These are phyloP conservation scores for Aspergillus candidus DNA, from an alignment of 2,329 filamentous ascomycete genomes.

Conservation along the genomic window DNA sequence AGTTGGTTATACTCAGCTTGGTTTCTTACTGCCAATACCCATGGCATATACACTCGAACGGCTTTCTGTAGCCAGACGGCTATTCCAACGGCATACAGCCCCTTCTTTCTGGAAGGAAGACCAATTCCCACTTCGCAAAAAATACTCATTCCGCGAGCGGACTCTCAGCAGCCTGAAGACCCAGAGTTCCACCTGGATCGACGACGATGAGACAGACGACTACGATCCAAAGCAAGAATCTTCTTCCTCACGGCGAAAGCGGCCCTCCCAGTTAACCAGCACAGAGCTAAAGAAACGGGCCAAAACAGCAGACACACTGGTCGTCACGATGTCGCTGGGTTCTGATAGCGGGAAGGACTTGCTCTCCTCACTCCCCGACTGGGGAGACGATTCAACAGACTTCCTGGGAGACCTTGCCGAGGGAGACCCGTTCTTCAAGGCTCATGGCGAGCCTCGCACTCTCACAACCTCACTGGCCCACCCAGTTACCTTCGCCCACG, in stretches of 20 bases:
- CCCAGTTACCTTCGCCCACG: constrained; percentile 35
- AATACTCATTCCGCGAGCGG: constrained; percentile 13
- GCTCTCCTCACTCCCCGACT: constrained; percentile 1
- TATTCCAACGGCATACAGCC: constrained; percentile 2
- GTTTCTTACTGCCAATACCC: no score
- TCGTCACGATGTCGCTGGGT: not conserved
- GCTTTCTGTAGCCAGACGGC: not conserved
- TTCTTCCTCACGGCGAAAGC: not conserved
- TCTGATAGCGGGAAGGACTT: constrained; percentile 1
- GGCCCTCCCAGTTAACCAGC: not conserved
- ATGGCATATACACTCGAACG: constrained; percentile 4
- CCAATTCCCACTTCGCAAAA: not conserved
- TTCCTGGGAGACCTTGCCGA: not conserved
- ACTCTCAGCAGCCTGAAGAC: not conserved
- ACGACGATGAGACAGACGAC: constrained; percentile 31
- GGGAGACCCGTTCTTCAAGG: not conserved
- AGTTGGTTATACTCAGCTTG: no score
- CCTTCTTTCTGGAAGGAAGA: no score
- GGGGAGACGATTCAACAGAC: constrained; percentile 5
- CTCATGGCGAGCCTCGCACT: constrained; percentile 11
- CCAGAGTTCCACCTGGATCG: constrained; percentile 23
- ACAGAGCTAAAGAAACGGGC: not conserved
- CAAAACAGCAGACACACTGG: not conserved
- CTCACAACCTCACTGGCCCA: constrained; percentile 36
- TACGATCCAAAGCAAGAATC: constrained; percentile 21